Evolutionary conservation across 148 eudicot species (phyloP), one percentile per base, ranked within the genome.

Genomic region (Vaccinium darrowii): DNA sequence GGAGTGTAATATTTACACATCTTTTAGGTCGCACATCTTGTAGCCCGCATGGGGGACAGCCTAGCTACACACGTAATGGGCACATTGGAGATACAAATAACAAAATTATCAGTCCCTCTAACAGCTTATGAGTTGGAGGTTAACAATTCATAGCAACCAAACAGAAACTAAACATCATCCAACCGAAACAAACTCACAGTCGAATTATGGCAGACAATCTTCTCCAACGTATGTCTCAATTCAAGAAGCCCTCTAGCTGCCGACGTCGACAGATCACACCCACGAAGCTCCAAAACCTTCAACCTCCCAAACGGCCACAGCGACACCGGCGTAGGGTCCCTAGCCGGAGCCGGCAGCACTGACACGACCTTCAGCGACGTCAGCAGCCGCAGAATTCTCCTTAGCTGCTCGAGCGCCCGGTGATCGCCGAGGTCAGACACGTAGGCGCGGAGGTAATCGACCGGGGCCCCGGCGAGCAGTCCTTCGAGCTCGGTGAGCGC

Each of bases 371-470:
- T 91, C 69, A 96, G 83, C 60, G 92, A 89, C 27, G 95, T 90
- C 53, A 96, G 85, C 4, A 95, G 92, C 10, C 99, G 86, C 2
- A 96, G 84, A 80, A 94, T 94, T 87, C 94, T 84, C 18, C 99
- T 87, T 25, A 96, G 89, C 88, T 93, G 97, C 88, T 96, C 97
- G 3, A 96, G 89, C 39, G 99, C 99, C 2, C 98, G 91, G 81
- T 96, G 98, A 81, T 96, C 99, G 1, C 98, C 99, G 77, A 96
- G 92, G 86, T 96, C 98, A 4, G 94, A 94, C 3, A 96, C 92
- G 77, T 96, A 96, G 9, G 99, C 97, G 7, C 99, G 94, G 43
- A 96, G 91, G 74, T 96, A 94, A 79, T 96, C 99, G 0, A 96
- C 98, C 14, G 99, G 99, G 57, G 99, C 99, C 14, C 97, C 95